Base-by-base conservation (phyloP, 495 filamentous ascomycete genomes). In the Penicillium robsamsonii region DNA sequence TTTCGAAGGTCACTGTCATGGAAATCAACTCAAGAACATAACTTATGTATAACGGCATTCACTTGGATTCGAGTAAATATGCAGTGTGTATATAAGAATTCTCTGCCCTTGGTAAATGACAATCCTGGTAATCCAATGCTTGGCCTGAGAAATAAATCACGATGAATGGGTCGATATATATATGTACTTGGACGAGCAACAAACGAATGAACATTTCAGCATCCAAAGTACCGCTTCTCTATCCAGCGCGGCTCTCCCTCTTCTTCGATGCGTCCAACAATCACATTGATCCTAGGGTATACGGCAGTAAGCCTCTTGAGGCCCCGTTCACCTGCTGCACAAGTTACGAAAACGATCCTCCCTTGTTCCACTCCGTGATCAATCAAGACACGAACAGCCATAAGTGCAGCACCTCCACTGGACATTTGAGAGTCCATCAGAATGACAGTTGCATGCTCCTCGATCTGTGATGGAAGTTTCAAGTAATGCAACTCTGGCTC, bases 341-440 rank as follows among this genome's bases (percentile, higher is more conserved):
- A 93, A 6, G 91, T 92, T 42, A 94, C 91, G 70, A 95, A 90
- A 27, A 95, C 87, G 56, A 98, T 94, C 53, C 80, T 84, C 17
- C 90, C 84, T 66, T 92, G 86, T 18, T 81, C 73, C n/a, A 97
- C 92, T 2, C 94, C 94, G 66, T 97, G 91, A 71, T 98, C 94
- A 42, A 95, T 84, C 55, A 98, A 73, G 35, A 98, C 91, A 59
- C 90, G 87, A 29, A 97, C 93, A 4, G 94, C 92, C 94, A 98
- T 98, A 46, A 98, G 76, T 6, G 92, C 95, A 38, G 94, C 91
- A 31, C 91, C 93, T 17, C 94, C 94, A 56, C 87, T 90, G 15
- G 88, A 87, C 87, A 98, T 96, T 67, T 98, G 94, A 18, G 92
- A 84, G 70, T 97, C 95, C 17, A 97, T 75, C 35, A 98, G 75